Base-by-base conservation (phyloP, 257 asterid genomes). In the Solanum peruvianum region DNA sequence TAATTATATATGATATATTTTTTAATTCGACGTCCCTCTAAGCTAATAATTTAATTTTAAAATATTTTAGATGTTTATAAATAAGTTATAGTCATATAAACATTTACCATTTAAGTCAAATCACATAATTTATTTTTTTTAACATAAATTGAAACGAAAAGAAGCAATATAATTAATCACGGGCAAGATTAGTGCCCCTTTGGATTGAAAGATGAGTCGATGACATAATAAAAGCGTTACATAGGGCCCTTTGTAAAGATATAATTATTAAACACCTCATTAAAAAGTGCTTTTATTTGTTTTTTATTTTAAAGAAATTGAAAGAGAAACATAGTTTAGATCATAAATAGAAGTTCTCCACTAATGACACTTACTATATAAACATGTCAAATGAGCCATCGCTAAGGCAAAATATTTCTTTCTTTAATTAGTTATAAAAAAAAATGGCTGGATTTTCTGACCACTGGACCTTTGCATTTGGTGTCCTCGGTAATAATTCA, bases 401-500 rank as follows among this genome's bases (percentile, higher is more conserved):
- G 21, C 14, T 8, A 77, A 33, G 35, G 21, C n/a, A 44, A 44
- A 33, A 52, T 33, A 44, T 4, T 27, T 45, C 84, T 45, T 45
- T 45, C n/a, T 45, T 47, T 27, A n/a, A 1, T 7, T 9, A 8
- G 60, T 49, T 2, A 16, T 2, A 16, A 47, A 80, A 45, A 37
- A 64, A 83, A 58, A 75, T 78, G 88, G 86, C 81, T 41, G 45
- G 27, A 11, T 86, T 67, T 42, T 78, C 86, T 67, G 86, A 60
- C 44, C 76, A 87, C 18, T 87, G 41, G 89, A 47, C 86, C 37
- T 70, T 87, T 87, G 47, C 82, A 69, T 87, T 87, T 87, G 89
- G 89, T 47, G 70, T 82, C 29, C 82, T 87, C 10, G 89, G 88
- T 86, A 78, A 33, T 41, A 2, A 7, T 56, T 9, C 9, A 9